phyloP scores from a whole-genome alignment of 345 rosid species.

The Populus davidiana region DNA sequence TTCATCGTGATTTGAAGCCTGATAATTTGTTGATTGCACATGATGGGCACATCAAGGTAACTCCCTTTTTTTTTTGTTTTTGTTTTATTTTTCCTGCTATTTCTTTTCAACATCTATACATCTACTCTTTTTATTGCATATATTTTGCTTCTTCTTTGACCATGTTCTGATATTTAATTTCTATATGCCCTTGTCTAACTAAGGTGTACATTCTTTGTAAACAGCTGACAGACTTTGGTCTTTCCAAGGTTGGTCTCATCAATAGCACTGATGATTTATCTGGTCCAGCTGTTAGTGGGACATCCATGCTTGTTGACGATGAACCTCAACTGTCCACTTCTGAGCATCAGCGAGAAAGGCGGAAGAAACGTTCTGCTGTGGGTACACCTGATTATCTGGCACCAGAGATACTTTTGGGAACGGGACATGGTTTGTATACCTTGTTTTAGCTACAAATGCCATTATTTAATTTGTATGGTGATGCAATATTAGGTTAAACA shows the following conservation, averaged over 20 bases:
- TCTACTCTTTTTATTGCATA: background rate
- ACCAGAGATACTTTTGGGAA: constrained; percentile 97
- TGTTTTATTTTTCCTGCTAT: background rate
- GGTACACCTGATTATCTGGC: constrained; percentile 99
- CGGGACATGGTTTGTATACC: constrained; percentile 90
- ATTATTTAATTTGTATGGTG: constrained; percentile 9
- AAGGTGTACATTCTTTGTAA: constrained; percentile 15
- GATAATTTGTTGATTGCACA: constrained; percentile 97
- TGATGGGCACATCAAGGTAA: constrained; percentile 98
- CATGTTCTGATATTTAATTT: background rate
- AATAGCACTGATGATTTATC: constrained; percentile 98
- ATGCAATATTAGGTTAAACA: background rate
- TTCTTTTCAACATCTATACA: background rate
- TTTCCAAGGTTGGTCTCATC: constrained; percentile 95
- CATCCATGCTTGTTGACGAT: constrained; percentile 83
- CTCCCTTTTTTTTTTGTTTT: background rate
- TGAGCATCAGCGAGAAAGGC: constrained; percentile 64
- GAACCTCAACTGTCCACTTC: constrained; percentile 57
- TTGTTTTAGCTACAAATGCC: constrained; percentile 25
- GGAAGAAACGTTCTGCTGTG: constrained; percentile 96
- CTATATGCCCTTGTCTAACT: background rate
- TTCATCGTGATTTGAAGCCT: constrained; percentile 99
- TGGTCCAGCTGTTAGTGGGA: constrained; percentile 78
- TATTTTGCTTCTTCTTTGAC: background rate
- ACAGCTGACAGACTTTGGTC: constrained; percentile 89